Conservation (phyloP, 345 rosid species). For the Eucalyptus brandiana region DNA sequence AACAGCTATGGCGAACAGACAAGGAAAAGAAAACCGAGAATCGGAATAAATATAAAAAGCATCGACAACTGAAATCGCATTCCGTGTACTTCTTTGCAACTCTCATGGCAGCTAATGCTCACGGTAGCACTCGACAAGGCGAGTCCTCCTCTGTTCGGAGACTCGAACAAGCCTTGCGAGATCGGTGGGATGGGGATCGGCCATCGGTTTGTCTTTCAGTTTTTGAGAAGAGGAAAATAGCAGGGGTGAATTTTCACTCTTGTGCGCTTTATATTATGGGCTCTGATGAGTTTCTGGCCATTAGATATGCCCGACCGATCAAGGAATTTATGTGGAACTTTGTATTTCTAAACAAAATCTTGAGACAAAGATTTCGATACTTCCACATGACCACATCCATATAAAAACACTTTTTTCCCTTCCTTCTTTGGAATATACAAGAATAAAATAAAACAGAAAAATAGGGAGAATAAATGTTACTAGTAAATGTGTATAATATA, state of each 20-base stretch:
- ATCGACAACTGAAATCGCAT: too few relatives aligned
- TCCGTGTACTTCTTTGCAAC: background rate
- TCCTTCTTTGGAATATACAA: too few relatives aligned
- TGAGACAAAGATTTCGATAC: background rate
- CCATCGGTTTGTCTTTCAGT: background rate
- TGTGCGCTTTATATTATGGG: background rate
- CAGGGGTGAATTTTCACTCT: background rate
- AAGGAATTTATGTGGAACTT: background rate
- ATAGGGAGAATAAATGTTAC: background rate
- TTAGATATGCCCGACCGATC: background rate
- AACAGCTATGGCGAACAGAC: too few relatives aligned
- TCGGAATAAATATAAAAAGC: too few relatives aligned
- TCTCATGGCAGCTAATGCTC: background rate
- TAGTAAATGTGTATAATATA: background rate
- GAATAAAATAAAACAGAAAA: too few relatives aligned
- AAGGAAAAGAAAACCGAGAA: too few relatives aligned
- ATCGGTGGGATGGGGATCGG: background rate
- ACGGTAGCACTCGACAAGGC: rapidly evolving
- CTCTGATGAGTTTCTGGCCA: background rate
- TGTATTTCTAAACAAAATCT: background rate
- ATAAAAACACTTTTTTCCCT: too few relatives aligned
- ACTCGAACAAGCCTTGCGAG: background rate
- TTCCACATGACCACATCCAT: background rate
- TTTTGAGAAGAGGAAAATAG: background rate
- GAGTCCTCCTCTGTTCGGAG: background rate